phyloP scores from a whole-genome alignment of 2,329 filamentous ascomycete species.

The Stylonectria norvegica region DNA sequence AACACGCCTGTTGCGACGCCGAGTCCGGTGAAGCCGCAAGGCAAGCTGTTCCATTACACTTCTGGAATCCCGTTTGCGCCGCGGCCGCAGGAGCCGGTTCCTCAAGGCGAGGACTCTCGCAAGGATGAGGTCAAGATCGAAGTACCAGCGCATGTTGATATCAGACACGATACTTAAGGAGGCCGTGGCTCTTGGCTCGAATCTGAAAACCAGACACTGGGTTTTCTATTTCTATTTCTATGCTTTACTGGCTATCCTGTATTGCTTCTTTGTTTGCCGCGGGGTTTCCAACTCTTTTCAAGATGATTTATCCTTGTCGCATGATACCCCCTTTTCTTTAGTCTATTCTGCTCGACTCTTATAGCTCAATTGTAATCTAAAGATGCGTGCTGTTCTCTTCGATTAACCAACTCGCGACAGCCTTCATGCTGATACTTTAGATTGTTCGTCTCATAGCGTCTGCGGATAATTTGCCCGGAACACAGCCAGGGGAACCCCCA shows the following conservation, averaged over 20 bases:
- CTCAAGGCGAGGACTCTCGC: constrained; percentile 3
- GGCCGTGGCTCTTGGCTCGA: no score
- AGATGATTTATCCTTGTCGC: constrained; percentile 16
- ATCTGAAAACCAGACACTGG: not conserved
- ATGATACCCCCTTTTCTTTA: constrained; percentile 24
- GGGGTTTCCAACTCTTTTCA: constrained; percentile 6
- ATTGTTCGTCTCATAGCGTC: no score
- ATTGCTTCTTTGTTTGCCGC: constrained; percentile 1
- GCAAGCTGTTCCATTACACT: constrained; percentile 36
- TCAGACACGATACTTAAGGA: no score
- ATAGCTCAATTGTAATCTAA: no score
- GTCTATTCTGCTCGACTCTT: no score
- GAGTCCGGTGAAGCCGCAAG: constrained; percentile 34
- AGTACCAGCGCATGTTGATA: not conserved
- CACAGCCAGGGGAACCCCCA: constrained; percentile 39
- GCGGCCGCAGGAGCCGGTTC: constrained; percentile 13
- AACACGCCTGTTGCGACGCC: constrained; percentile 33
- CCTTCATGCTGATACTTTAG: no score
- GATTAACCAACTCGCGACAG: no score
- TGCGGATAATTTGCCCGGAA: constrained; percentile 38
- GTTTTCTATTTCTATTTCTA: not conserved
- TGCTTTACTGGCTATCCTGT: not conserved
- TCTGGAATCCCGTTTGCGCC: constrained; percentile 49
- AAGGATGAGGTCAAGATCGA: constrained; percentile 3
- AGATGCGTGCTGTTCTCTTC: no score